Evolutionary conservation across 805 yeast species (phyloP).

Genomic region (Cyberlindnera meyerae): DNA sequence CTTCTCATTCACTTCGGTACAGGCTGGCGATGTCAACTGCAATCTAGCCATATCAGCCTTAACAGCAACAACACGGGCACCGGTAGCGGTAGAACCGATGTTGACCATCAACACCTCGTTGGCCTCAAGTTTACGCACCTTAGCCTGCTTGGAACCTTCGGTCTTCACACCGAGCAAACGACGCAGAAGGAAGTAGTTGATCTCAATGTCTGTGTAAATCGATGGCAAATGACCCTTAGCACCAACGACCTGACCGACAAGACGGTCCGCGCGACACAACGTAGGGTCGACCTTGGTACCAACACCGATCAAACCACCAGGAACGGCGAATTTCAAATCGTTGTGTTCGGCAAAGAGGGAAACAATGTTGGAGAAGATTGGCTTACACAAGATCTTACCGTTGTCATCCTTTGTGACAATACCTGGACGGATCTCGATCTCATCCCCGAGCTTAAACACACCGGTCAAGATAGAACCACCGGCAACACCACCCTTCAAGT

Average conservation of each 20-base stretch:
- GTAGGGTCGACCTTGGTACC: constrained; percentile 99
- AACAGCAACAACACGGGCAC: constrained; percentile 97
- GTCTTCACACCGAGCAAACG: constrained; percentile 98
- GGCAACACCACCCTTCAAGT: constrained; percentile 99
- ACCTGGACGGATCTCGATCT: constrained; percentile 98
- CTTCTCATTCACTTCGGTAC: constrained; percentile 97
- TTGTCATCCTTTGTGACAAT: constrained; percentile 92
- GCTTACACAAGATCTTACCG: constrained; percentile 87
- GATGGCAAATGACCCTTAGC: constrained; percentile 94
- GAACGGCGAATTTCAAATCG: constrained; percentile 97
- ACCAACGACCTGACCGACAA: constrained; percentile 99
- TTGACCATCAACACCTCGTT: constrained; percentile 98
- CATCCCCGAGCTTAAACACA: constrained; percentile 95
- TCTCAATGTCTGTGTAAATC: constrained; percentile 94
- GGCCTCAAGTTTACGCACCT: constrained; percentile 88
- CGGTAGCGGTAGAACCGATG: constrained; percentile 98
- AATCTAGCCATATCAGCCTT: constrained; percentile 99
- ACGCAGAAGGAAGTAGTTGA: constrained; percentile 93
- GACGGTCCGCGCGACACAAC: constrained; percentile 97
- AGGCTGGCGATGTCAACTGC: constrained; percentile 94
- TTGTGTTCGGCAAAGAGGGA: constrained; percentile 96
- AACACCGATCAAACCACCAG: constrained; percentile 99
- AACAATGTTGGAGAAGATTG: constrained; percentile 89
- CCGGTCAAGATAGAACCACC: constrained; percentile 98
- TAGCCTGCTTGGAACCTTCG: constrained; percentile 94